Evolutionary conservation across 164 flowering plant genomes (phyloP), one percentile per base, ranked within the genome.

Genomic region (Litsea cubeba): DNA sequence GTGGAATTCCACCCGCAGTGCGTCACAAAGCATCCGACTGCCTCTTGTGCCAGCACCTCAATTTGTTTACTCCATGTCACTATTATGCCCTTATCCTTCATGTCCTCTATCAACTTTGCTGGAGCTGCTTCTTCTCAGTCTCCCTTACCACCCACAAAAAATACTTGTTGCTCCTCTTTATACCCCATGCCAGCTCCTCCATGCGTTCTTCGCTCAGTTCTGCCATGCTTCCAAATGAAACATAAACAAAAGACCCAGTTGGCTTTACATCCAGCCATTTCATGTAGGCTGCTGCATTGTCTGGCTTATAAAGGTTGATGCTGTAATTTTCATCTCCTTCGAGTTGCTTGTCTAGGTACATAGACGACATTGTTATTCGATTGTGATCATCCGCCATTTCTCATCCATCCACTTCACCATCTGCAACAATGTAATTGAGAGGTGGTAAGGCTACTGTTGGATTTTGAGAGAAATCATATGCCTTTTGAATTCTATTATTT

Each of bases 1-100:
- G 84, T 84, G 12, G 89, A 88, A 73, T 86, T 88, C 86, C 86
- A 87, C 17, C 90, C 90, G 62, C 88, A 83, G 51, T 89, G 91
- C 0, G 85, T 86, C 58, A 84, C 6, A 32, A 89, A 89, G 70
- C 93, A 89, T 3, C 90, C 90, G 0, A 87, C 65, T 0, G 89
- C 72, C 49, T 65, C 35, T 69, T 86, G 86, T 0, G 84, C 80
- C 62, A 87, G 68, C 4, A 87, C 86, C 22, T 85, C 75, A 15
- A 86, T 54, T 23, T 87, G 88, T 1, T 79, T 60, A 62, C 87
- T 76, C 92, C 92, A 89, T 10, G 40, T 49, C 54, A 86, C 83
- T 14, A 88, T 60, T 71, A 85, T 12, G 0, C 92, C 90, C 63
- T 75, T 73, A 32, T 72, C 74, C 0, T 68, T 60, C 14, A 72